Evolutionary conservation across 345 rosid genomes (phyloP), one percentile per base, ranked within the genome.

Genomic region (Bretschneidera sinensis): DNA sequence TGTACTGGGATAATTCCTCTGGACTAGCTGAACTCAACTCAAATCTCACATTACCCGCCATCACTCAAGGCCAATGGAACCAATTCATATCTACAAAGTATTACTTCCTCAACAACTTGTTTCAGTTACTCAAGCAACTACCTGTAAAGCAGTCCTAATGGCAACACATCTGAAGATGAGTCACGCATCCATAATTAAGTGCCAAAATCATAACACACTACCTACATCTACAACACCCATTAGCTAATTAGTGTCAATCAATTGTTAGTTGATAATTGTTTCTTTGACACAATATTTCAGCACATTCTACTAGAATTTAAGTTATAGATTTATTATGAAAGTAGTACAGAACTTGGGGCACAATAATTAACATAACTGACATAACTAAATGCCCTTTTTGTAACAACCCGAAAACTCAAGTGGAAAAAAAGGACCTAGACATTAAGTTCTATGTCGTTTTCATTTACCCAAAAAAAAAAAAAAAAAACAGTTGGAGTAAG

Each of bases 21-120:
- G 71, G 62, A 57, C 68, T 76, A 60, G 70, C 70, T 21, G 71
- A 69, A 51, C 70, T 75, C 23, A 74, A 66, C 21, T 79, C 85
- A 60, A 68, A 75, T 63, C 87, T 73, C 67, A 62, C 51, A 75
- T 67, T 74, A 61, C 81, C 81, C 43, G 78, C 77, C 87, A 79
- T 79, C 49, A 24, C 53, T 71, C 54, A 62, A 24, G 53, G 48
- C 45, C 18, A 22, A 55, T 0, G 17, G 3, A 28, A 55, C 65
- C 61, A 49, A 48, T 48, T 51, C 69, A 65, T 59, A 55, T 59
- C 49, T 24, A 60, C 21, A 55, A 39, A 43, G 16, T 17, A 11
- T 18, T 52, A 6, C 57, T 43, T 39, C 47, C 22, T 24, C 31
- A 21, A 57, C 34, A 21, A 16, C 21, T 35, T 47, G 54, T 67